Base-by-base conservation (phyloP, 2,329 filamentous ascomycete species). In the Aureobasidium leucospermi region DNA sequence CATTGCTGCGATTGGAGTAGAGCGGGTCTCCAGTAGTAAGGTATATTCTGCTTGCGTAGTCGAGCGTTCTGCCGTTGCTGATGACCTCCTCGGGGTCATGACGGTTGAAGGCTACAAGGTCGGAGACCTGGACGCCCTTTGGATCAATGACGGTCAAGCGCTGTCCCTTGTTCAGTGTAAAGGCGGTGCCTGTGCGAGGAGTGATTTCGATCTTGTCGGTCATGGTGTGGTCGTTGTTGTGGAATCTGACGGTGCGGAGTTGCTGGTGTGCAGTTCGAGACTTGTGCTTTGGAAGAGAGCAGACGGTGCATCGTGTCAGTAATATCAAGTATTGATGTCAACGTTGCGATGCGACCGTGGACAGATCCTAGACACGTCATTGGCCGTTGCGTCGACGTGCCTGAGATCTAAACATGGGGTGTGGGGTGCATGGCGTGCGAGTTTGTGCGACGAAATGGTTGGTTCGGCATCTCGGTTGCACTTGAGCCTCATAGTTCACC, bases 11-110 rank as follows among this genome's bases (percentile, higher is more conserved):
- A 34, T 66, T 65, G 16, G 60, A 63, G 58, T 65, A 66, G 6
- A 66, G 45, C 2, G 60, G 56, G 41, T 66, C 64, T 15, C 63
- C 62, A 1, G 61, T 65, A 34, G 59, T 63, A 6, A 66, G 59
- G 52, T 62, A 66, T 8, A 66, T 62, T 19, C 61, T 56, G 42
- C 65, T 63, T 6, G 65, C 64, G 32, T 66, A 66, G 60, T 66
- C 65, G 42, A 66, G 60, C 6, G 65, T 65, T 15, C 65, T 62
- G 42, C 65, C 65, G 36, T 64, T 65, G 5, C 62, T 64, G 38
- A 66, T 62, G 13, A 64, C 61, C 58, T 66, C 65, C 7, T 61
- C 32, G 1, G 59, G 38, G 41, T 66, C 65, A 16, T 62, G 47
- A n/a, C 60, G 55, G 38, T 63, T 65, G 48, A 61, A 65, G 36